Base-by-base conservation (phyloP, 1,139 yeast species). In the Diutina mesorugosa region DNA sequence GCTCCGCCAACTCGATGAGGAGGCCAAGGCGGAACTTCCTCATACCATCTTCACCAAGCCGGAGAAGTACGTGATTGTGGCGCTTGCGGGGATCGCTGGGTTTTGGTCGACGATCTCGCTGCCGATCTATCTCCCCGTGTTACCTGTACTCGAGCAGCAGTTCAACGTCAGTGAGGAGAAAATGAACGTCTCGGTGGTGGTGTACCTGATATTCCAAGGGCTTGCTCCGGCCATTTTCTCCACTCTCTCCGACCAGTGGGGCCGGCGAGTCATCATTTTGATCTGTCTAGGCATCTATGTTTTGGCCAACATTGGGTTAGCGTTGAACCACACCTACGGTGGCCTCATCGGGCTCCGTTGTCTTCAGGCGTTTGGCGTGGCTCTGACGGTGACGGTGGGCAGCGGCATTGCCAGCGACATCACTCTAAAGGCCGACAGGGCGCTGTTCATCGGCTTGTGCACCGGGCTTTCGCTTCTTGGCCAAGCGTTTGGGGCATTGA, bases 121-220 rank as follows among this genome's bases (percentile, higher is more conserved):
- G 53, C 53, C 93, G 0, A 85, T 87, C 30, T 87, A 85, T 64
- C 83, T 84, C 66, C 95, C 95, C 0, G 90, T 87, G 0, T 68
- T 88, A 28, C 79, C 84, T 0, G 74, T 73, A 7, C 68, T 88
- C 5, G 77, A 81, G 35, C 61, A 66, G 0, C 69, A 79, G 41
- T 86, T 88, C 63, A 58, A 76, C 48, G 79, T 83, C 5, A 66
- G 81, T 4, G 77, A 80, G 38, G 84, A 80, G 56, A 67, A 73
- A 58, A 81, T 83, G 53, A 87, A 88, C 65, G 62, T 85, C 32
- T 77, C 93, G 0, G 84, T 89, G 45, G 90, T 89, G 7, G 80
- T 85, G 0, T 88, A 87, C 65, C 77, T 87, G 48, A 67, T 86
- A 7, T 79, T 84, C 57, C 96, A 88, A 66, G 93, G 90, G 1